Evolutionary conservation across 768 basidiomycete species (phyloP), one percentile per base, ranked within the genome.

Genomic region (Suillus tomentosus): DNA sequence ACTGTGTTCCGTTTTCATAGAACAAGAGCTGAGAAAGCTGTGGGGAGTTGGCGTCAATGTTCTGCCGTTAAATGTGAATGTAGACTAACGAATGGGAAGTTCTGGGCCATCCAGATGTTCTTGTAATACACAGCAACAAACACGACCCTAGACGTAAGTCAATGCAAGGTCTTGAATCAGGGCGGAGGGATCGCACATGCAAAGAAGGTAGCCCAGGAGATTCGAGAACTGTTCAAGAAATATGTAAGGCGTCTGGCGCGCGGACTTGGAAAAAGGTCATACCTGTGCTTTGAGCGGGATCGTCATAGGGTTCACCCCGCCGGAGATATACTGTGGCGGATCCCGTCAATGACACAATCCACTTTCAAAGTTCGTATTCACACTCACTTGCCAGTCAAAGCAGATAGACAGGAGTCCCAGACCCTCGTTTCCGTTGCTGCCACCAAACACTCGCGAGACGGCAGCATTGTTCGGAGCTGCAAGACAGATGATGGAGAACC

Each of bases 381-480:
- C 36, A 62, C 53, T 61, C 19, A 63, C 62, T 24, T 74, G 73
- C 74, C 74, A 91, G 68, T 90, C 89, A 54, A 90, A 82, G n/a
- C 85, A 84, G 48, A 90, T 63, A 40, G 82, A 84, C 47, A 86
- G 62, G 22, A 90, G 68, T 0, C 89, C 88, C 47, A 90, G 77
- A 0, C 88, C 89, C 72, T 91, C 88, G 67, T 90, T 91, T 36
- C 82, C 87, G 42, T 84, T 79, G 3, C 83, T 76, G 6, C 90
- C 90, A 36, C 90, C 90, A 64, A 91, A 90, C 0, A 91, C 68
- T 60, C 86, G 84, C 4, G 87, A 88, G 69, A 88, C 81, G 17
- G 84, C 70, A 64, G 85, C 74, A 36, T 79, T 75, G 6, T 83
- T 78, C 50, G 79, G 72, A 4, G 82, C 84, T 3, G 87, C 81